Percentiles rank a stretch among this genome's conserved stretches.
Conservation (phyloP, 208 protist species). For the Eutreptiella sp. region DNA sequence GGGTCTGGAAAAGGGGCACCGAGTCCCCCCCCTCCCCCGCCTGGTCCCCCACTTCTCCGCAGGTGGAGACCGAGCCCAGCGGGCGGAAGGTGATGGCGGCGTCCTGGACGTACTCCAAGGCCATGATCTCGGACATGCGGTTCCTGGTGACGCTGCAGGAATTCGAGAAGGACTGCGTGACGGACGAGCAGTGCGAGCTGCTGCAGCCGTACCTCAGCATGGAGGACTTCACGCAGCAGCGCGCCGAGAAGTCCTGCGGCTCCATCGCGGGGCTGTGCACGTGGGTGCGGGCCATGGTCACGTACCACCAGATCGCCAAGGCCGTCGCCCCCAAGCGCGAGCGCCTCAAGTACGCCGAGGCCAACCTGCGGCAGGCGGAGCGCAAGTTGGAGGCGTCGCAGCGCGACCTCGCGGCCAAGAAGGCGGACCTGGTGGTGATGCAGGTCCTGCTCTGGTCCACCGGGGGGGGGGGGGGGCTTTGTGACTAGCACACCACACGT, state of each 20-base stretch:
- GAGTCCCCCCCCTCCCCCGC: too few relatives aligned
- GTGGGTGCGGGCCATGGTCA: conserved; percentile 58
- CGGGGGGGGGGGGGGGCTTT: too few relatives aligned
- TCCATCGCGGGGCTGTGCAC: conserved; percentile 54
- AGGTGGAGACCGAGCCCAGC: neutral
- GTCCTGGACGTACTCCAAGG: conserved; percentile 45
- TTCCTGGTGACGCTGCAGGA: conserved; percentile 48
- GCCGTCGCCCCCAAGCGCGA: conserved; percentile 60
- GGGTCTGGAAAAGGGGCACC: too few relatives aligned
- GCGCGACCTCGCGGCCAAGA: conserved; percentile 48
- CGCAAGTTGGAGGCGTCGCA: conserved; percentile 50
- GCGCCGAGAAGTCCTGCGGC: conserved; percentile 47
- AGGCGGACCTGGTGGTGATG: conserved; percentile 55
- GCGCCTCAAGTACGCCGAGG: conserved; percentile 39
- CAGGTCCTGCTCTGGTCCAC: too few relatives aligned
- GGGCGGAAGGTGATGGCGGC: conserved; percentile 28
- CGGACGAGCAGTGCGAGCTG: conserved; percentile 73
- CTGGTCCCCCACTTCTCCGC: too few relatives aligned
- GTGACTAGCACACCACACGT: too few relatives aligned
- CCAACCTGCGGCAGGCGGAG: conserved; percentile 37
- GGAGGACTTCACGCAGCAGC: conserved; percentile 41
- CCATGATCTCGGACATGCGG: conserved; percentile 42
- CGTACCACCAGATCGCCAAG: conserved; percentile 65
- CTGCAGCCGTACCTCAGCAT: conserved; percentile 63
- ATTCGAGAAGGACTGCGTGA: conserved; percentile 52